phyloP scores from a whole-genome alignment of 2,329 filamentous ascomycete genomes.

The Parastagonospora avenae region DNA sequence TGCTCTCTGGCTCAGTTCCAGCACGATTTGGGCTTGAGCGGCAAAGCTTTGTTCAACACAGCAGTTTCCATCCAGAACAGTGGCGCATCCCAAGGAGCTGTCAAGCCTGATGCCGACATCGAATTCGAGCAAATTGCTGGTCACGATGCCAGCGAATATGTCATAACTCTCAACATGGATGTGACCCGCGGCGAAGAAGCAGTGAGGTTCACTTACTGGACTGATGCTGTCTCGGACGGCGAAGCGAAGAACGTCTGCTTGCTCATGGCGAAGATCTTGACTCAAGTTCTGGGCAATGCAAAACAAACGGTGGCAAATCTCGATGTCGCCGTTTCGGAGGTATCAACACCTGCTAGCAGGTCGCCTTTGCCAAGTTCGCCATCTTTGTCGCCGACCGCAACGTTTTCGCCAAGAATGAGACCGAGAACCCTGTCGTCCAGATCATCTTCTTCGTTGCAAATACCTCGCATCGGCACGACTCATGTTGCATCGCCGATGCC shows the following conservation, averaged over 20 bases:
- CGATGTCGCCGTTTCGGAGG: slow-evolving; percentile 18
- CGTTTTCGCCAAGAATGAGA: not conserved
- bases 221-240: slow-evolving; percentile 33
- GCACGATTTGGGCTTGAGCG: slow-evolving; percentile 47
- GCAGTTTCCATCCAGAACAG: slow-evolving; percentile 48
- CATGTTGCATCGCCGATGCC: slow-evolving; percentile 6
- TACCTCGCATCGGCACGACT: slow-evolving; percentile 18
- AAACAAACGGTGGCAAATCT: slow-evolving; percentile 34
- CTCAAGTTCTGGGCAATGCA: slow-evolving; percentile 24
- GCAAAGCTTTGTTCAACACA: slow-evolving; percentile 53
- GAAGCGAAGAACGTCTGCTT: slow-evolving; percentile 33
- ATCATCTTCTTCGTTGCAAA: slow-evolving; percentile 22
- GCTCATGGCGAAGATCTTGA: slow-evolving; percentile 33
- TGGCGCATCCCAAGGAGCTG: slow-evolving; percentile 9
- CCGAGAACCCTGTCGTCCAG: slow-evolving; percentile 8
- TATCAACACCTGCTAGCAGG: not conserved
- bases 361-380: slow-evolving; percentile 4
- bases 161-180: slow-evolving; percentile 42
- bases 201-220: slow-evolving; percentile 41
- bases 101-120: slow-evolving; percentile 11
- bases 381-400: slow-evolving; percentile 2
- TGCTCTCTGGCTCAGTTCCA: slow-evolving; percentile 53
- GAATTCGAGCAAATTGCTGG: slow-evolving; percentile 37
- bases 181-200: slow-evolving; percentile 35
- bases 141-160: slow-evolving; percentile 41